Conservation (phyloP, 352 stramenopile genomes). For the Phytophthora foliorum region DNA sequence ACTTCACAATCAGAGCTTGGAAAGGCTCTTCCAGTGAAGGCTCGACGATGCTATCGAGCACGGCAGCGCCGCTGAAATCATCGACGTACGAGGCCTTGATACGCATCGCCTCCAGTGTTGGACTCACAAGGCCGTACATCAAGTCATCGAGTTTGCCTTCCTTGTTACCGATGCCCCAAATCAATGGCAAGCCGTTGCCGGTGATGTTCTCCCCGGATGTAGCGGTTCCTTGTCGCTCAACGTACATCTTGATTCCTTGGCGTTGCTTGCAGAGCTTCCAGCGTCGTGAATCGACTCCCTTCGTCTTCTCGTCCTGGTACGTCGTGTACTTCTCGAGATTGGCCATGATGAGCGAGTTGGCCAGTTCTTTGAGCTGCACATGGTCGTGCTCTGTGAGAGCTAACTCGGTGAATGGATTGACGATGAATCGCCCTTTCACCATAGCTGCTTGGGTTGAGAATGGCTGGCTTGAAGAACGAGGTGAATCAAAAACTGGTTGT, state of each 20-base stretch:
- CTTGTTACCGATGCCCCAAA: conserved; percentile 48
- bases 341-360: conserved; percentile 32
- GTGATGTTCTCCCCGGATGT: conserved; percentile 26
- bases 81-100: conserved; percentile 57
- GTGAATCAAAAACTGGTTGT: conserved; percentile 18
- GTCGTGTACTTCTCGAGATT: conserved; percentile 37
- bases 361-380: conserved; percentile 31
- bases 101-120: conserved; percentile 58
- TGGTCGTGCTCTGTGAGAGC: conserved; percentile 30
- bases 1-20: conserved; percentile 44
- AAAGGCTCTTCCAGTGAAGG: conserved; percentile 53
- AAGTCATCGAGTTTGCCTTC: conserved; percentile 54
- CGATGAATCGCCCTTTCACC: conserved; percentile 42
- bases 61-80: conserved; percentile 56
- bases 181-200: conserved; percentile 37
- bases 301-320: conserved; percentile 33
- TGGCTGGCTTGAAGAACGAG: conserved; percentile 2
- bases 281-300: conserved; percentile 32
- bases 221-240: conserved; percentile 22
- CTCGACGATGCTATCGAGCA: conserved; percentile 64
- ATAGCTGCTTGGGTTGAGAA: conserved; percentile 1
- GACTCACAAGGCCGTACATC: conserved; percentile 57
- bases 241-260: conserved; percentile 48
- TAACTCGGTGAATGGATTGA: conserved; percentile 40
- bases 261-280: conserved; percentile 59